Evolutionary conservation across 805 yeast species (phyloP).

Genomic region (Yamadazyma endophytica): DNA sequence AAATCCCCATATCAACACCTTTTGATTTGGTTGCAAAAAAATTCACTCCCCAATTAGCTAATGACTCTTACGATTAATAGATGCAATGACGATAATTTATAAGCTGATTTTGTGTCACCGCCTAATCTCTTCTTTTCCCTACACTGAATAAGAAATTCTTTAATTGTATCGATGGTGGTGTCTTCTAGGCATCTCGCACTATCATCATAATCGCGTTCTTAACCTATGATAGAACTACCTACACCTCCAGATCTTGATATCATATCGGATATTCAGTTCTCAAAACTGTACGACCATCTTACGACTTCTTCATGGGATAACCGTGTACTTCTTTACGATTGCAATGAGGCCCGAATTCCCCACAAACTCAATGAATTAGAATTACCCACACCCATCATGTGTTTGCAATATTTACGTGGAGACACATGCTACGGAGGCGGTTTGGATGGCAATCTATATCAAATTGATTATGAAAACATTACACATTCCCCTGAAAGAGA

Average conservation of each 20-base stretch:
- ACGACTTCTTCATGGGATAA: constrained; percentile 60
- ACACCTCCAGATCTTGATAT: constrained; percentile 32
- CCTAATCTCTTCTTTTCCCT: too few relatives aligned
- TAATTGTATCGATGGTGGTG: too few relatives aligned
- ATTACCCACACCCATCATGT: constrained; percentile 19
- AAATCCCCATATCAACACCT: too few relatives aligned
- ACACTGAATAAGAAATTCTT: too few relatives aligned
- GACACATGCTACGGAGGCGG: constrained; percentile 43
- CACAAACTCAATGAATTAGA: constrained; percentile 5
- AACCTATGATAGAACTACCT: too few relatives aligned
- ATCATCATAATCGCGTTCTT: too few relatives aligned
- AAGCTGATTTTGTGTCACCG: too few relatives aligned
- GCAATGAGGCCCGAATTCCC: constrained; percentile 1
- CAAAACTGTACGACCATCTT: constrained; percentile 32
- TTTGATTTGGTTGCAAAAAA: too few relatives aligned
- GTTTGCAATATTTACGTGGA: constrained; percentile 21
- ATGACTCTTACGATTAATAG: too few relatives aligned
- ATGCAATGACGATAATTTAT: too few relatives aligned
- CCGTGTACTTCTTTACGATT: constrained; percentile 39
- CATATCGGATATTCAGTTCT: constrained; percentile 39
- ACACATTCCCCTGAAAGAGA: constrained; percentile 10
- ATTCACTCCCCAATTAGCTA: too few relatives aligned
- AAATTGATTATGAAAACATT: constrained; percentile 47
- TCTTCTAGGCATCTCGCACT: too few relatives aligned
- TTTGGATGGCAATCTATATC: constrained; percentile 51